Evolutionary conservation across 2,329 filamentous ascomycete species (phyloP).

Genomic region (Arthrobotrys conoides): DNA sequence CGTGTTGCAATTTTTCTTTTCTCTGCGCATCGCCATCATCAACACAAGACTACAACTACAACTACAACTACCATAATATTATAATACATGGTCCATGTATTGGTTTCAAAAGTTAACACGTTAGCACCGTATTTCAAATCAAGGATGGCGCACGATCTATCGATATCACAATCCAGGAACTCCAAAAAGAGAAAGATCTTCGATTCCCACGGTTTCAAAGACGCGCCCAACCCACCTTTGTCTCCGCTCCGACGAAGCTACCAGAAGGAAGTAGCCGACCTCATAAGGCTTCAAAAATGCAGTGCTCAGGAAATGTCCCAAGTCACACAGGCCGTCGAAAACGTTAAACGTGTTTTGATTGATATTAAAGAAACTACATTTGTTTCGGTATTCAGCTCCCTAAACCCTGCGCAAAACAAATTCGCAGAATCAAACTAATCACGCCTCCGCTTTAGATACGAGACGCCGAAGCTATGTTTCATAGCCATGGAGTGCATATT

Average conservation of each 20-base stretch:
- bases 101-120: not conserved
- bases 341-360: conserved; percentile 24
- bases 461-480: conserved; percentile 15
- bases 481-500: conserved; percentile 5
- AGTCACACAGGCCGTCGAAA: conserved; percentile 19
- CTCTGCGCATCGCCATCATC: no score
- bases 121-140: not conserved
- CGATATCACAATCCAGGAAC: not conserved
- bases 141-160: conserved; percentile 20
- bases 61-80: no score
- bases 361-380: conserved; percentile 17
- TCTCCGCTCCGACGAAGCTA: not conserved
- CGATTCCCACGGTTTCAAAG: not conserved
- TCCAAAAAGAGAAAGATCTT: conserved; percentile 32
- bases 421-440: not conserved
- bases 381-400: conserved; percentile 12
- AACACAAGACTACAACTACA: no score
- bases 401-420: not conserved
- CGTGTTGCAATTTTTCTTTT: conserved; percentile 15
- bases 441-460: not conserved
- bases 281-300: conserved; percentile 41
- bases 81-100: no score
- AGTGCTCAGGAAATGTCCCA: conserved; percentile 20
- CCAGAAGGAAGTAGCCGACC: not conserved
- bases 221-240: not conserved